phyloP scores from a whole-genome alignment of 116 monocot genomes.

The Posidonia oceanica region DNA sequence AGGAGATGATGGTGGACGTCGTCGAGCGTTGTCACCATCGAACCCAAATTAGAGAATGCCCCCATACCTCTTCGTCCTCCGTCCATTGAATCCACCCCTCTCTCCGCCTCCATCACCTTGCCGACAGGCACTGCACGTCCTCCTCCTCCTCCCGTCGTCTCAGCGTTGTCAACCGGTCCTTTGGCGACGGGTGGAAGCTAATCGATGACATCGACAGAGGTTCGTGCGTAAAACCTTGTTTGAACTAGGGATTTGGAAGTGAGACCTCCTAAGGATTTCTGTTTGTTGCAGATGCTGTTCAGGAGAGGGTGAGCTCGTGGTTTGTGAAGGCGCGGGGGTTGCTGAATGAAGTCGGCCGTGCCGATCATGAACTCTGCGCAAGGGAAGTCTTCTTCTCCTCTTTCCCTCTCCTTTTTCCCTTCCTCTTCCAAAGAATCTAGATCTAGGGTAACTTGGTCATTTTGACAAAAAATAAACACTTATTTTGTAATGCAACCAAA shows the following conservation, averaged over 20 bases:
- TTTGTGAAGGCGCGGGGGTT: slow-evolving; percentile 43
- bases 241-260: background rate
- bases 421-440: no score
- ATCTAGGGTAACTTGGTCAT: no score
- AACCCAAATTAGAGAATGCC: background rate
- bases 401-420: no score
- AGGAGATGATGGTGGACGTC: no score
- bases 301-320: slow-evolving; percentile 59
- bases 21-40: no score
- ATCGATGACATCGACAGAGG: slow-evolving; percentile 2
- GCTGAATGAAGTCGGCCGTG: slow-evolving; percentile 37
- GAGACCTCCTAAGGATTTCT: background rate
- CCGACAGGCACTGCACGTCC: no score
- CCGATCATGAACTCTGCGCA: slow-evolving; percentile 38
- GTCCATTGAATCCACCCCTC: background rate
- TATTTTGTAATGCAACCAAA: no score
- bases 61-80: background rate
- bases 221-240: background rate
- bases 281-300: slow-evolving; percentile 25
- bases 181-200: slow-evolving; percentile 2
- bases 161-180: background rate
- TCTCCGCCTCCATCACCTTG: background rate
- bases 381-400: no score
- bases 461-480: no score
- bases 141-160: background rate